phyloP scores from a whole-genome alignment of 1,284 basidiomycete genomes.

The Ustilago trichophora region DNA sequence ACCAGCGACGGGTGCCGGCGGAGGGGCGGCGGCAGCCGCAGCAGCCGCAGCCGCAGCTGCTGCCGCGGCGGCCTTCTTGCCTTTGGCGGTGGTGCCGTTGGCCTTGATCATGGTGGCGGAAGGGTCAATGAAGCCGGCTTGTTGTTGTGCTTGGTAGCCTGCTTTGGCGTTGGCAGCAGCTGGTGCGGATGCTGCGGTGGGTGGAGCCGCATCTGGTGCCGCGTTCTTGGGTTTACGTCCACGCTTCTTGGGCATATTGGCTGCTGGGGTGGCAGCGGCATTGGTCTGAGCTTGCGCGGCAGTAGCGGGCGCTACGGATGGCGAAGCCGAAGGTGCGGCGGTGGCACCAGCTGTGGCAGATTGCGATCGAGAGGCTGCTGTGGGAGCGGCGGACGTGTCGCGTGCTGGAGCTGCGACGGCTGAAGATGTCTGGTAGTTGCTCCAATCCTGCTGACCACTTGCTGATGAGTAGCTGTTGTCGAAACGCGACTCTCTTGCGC shows the following conservation, averaged over 20 bases:
- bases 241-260: slow-evolving; percentile 29
- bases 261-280: slow-evolving; percentile 2
- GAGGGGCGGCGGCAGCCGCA: too few relatives aligned
- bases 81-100: slow-evolving; percentile 24
- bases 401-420: neutral
- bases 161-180: slow-evolving; percentile 10
- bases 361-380: slow-evolving; percentile 23
- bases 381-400: neutral
- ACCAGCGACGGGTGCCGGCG: slow-evolving; percentile 2
- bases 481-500: slow-evolving; percentile 22
- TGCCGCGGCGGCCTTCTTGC: slow-evolving; percentile 40
- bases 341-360: slow-evolving; percentile 9
- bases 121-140: slow-evolving; percentile 31
- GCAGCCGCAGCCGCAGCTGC: too few relatives aligned
- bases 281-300: too few relatives aligned
- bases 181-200: slow-evolving; percentile 2
- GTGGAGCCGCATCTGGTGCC: slow-evolving; percentile 6
- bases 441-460: slow-evolving; percentile 35
- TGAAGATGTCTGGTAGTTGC: slow-evolving; percentile 30
- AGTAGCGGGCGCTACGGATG: slow-evolving; percentile 11
- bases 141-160: slow-evolving; percentile 17
- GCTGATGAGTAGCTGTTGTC: slow-evolving; percentile 30
- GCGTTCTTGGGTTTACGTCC: slow-evolving; percentile 39
- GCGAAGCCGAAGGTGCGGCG: slow-evolving; percentile 10
- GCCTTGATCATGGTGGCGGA: slow-evolving; percentile 42